Percentiles rank a stretch among this genome's conserved stretches.
Conservation (phyloP, 2,329 filamentous ascomycete genomes). For the Cercospora berteroae region DNA sequence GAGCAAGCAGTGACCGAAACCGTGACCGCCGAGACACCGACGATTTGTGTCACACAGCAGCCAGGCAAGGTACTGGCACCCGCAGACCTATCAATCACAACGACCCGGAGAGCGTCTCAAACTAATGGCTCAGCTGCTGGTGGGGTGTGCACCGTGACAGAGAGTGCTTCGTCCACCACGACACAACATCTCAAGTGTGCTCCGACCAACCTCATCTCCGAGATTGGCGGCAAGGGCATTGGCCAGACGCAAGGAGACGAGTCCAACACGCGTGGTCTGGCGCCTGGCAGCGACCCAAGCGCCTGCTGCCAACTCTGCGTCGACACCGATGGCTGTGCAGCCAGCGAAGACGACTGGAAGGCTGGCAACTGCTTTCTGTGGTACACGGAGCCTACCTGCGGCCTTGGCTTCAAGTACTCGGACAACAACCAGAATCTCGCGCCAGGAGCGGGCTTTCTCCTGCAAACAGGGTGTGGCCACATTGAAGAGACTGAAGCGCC, state of each 20-base stretch:
- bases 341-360: slow-evolving; percentile 29
- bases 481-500: slow-evolving; percentile 20
- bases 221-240: slow-evolving; percentile 29
- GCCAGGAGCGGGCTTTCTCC: slow-evolving; percentile 26
- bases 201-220: slow-evolving; percentile 31
- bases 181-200: slow-evolving; percentile 33
- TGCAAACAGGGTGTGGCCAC: slow-evolving; percentile 31
- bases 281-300: slow-evolving; percentile 27
- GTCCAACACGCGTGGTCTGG: slow-evolving; percentile 27
- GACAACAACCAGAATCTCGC: slow-evolving; percentile 23
- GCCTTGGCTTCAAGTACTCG: slow-evolving; percentile 29
- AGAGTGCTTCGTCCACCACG: slow-evolving; percentile 26
- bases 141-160: slow-evolving; percentile 27
- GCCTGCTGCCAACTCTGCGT: slow-evolving; percentile 32
- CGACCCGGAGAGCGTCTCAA: slow-evolving; percentile 17
- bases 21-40: slow-evolving; percentile 26
- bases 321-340: slow-evolving; percentile 29
- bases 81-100: slow-evolving; percentile 23
- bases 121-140: slow-evolving; percentile 6
- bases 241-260: slow-evolving; percentile 25
- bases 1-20: slow-evolving; percentile 24
- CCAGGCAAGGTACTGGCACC: slow-evolving; percentile 15
- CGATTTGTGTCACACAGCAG: slow-evolving; percentile 19
- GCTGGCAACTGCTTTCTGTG: slow-evolving; percentile 33
- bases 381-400: slow-evolving; percentile 29